Conservation (phyloP, 345 rosid species). For the Stellera chamaejasme region DNA sequence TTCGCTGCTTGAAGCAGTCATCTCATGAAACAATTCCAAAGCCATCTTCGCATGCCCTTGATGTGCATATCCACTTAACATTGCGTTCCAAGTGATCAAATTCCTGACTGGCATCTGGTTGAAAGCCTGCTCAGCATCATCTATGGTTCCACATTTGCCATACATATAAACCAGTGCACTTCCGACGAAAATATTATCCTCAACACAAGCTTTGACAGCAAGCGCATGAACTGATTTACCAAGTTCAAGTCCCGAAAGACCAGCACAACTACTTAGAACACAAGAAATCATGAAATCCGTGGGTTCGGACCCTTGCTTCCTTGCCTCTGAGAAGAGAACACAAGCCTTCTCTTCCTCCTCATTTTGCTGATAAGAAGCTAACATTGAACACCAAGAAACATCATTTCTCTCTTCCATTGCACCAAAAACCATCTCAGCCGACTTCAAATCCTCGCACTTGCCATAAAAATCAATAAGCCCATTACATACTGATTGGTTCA, state of each 20-base stretch:
- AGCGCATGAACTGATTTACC: constrained; percentile 68
- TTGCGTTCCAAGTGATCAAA: constrained; percentile 65
- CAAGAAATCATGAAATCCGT: constrained; percentile 72
- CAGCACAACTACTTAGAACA: constrained; percentile 62
- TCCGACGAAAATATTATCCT: constrained; percentile 52
- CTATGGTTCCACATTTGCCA: constrained; percentile 82
- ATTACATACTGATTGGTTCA: constrained; percentile 48
- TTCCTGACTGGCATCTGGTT: constrained; percentile 53
- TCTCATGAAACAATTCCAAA: constrained; percentile 43
- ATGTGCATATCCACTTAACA: constrained; percentile 73
- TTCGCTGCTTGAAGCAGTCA: constrained; percentile 26
- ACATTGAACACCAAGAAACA: constrained; percentile 82
- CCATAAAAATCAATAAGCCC: constrained; percentile 82
- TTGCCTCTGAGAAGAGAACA: constrained; percentile 30
- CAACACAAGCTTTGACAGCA: constrained; percentile 62
- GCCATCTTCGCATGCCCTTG: constrained; percentile 64
- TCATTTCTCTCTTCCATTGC: constrained; percentile 48
- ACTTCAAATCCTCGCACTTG: constrained; percentile 49
- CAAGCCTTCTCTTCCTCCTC: constrained; percentile 69
- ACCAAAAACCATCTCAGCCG: constrained; percentile 42
- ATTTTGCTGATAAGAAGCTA: constrained; percentile 63
- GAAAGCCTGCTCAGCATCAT: constrained; percentile 50
- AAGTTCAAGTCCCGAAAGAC: constrained; percentile 53
- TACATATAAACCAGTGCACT: constrained; percentile 86
- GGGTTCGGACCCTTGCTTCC: constrained; percentile 40